These are phyloP conservation scores for Pelargonium citronellum DNA, from an alignment of 441 rosid genomes.

Conservation along the genomic window DNA sequence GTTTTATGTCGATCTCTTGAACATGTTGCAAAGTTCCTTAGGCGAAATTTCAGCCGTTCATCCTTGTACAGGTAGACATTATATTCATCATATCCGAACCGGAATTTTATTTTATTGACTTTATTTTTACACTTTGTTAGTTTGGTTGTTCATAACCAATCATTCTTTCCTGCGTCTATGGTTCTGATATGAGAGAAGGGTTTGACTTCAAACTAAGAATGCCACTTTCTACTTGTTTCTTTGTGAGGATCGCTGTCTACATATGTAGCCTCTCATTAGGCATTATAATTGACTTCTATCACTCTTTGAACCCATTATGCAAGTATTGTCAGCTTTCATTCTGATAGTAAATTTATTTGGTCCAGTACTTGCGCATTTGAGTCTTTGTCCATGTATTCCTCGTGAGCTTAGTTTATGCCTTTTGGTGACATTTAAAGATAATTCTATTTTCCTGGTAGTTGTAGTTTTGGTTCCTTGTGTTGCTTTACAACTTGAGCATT, in stretches of 20 bases:
- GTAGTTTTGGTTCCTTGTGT: no score
- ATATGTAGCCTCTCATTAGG: not conserved
- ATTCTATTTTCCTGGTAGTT: no score
- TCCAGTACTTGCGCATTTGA: not conserved
- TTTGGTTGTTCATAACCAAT: not conserved
- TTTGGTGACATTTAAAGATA: no score
- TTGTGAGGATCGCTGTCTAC: not conserved
- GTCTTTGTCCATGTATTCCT: no score
- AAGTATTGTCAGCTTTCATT: not conserved
- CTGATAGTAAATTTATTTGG: not conserved
- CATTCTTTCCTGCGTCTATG: not conserved
- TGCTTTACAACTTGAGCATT: no score
- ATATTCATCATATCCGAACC: not conserved
- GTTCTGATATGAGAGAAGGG: not conserved
- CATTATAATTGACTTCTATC: not conserved
- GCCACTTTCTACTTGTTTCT: not conserved
- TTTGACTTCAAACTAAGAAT: not conserved
- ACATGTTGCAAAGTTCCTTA: constrained; percentile 75
- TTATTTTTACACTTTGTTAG: not conserved
- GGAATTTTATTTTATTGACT: not conserved
- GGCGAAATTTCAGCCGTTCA: constrained; percentile 73
- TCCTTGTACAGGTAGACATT: constrained; percentile 63
- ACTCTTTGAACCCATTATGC: not conserved
- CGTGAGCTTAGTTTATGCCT: no score
- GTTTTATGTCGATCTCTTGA: constrained; percentile 73